Conservation (phyloP, 2,329 filamentous ascomycete genomes). For the Fusarium falciforme region DNA sequence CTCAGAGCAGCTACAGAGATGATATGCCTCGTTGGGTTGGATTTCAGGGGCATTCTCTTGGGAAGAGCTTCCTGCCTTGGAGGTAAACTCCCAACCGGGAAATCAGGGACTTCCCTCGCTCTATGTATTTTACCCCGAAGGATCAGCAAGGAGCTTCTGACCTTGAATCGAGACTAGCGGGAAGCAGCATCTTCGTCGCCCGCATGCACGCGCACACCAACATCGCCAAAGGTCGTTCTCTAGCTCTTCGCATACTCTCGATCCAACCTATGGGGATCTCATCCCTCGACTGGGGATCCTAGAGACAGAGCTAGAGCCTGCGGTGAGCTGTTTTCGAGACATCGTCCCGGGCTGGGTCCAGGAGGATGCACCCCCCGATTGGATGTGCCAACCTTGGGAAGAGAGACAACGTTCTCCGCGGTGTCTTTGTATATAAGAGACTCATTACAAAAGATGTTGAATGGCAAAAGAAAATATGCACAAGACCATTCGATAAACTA, state of each 20-base stretch:
- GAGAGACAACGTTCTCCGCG: neutral
- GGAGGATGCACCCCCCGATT: neutral
- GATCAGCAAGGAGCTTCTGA: neutral
- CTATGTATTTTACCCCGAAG: neutral
- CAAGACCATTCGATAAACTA: neutral
- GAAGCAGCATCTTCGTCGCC: neutral
- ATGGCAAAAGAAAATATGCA: neutral
- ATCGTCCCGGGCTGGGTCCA: neutral
- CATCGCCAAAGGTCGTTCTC: constrained; percentile 7
- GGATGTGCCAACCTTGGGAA: neutral
- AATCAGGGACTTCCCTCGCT: neutral
- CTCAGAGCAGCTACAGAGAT: neutral
- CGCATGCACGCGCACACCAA: neutral
- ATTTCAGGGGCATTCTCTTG: neutral
- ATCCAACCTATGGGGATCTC: neutral
- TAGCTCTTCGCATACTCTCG: neutral
- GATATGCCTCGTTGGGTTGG: neutral
- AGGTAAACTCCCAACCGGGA: neutral
- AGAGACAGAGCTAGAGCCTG: constrained; percentile 1
- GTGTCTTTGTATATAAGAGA: neutral
- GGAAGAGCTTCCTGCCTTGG: neutral
- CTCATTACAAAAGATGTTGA: neutral
- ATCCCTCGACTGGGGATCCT: constrained; percentile 9
- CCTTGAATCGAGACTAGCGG: neutral
- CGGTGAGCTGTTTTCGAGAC: neutral